Conservation (phyloP, 1,139 yeast genomes). For the Kodamaea anthophila region DNA sequence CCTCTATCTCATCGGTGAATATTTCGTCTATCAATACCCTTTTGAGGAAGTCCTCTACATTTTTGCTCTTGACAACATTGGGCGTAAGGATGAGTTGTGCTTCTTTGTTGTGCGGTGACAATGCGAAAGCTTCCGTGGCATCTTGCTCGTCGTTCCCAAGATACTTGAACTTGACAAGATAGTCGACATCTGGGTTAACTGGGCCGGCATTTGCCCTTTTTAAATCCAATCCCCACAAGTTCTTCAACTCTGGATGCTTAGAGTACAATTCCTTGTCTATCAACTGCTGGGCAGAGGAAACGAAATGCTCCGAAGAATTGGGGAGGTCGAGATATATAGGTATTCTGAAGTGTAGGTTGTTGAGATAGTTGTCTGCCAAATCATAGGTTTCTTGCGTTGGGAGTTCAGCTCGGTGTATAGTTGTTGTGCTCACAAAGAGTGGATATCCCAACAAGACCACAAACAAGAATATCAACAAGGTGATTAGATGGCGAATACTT, state of each 20-base stretch:
- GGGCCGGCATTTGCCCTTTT: slow-evolving; percentile 8
- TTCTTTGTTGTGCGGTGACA: slow-evolving; percentile 31
- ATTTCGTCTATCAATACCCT: slow-evolving; percentile 29
- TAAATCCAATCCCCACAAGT: slow-evolving; percentile 27
- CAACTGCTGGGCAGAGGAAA: slow-evolving; percentile 25
- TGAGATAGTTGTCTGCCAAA: slow-evolving; percentile 28
- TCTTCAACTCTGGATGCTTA: slow-evolving; percentile 17
- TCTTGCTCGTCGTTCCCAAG: slow-evolving; percentile 10
- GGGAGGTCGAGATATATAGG: slow-evolving; percentile 52
- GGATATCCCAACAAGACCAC: slow-evolving; percentile 57
- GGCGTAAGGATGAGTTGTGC: slow-evolving; percentile 25
- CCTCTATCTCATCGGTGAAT: slow-evolving; percentile 30
- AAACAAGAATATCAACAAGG: slow-evolving; percentile 31
- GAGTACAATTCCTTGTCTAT: slow-evolving; percentile 21
- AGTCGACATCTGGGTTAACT: slow-evolving; percentile 12
- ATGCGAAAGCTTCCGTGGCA: slow-evolving; percentile 10
- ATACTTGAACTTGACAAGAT: slow-evolving; percentile 20
- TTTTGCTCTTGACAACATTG: slow-evolving; percentile 20
- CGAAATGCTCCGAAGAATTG: slow-evolving; percentile 19
- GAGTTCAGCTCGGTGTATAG: slow-evolving; percentile 68
- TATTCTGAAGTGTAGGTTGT: slow-evolving; percentile 38
- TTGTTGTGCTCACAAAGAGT: slow-evolving; percentile 64
- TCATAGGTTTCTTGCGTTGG: slow-evolving; percentile 50
- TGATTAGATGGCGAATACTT: slow-evolving; percentile 11
- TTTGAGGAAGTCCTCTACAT: slow-evolving; percentile 29